Conservation (phyloP, 1,139 yeast species). For the Candida sp. region DNA sequence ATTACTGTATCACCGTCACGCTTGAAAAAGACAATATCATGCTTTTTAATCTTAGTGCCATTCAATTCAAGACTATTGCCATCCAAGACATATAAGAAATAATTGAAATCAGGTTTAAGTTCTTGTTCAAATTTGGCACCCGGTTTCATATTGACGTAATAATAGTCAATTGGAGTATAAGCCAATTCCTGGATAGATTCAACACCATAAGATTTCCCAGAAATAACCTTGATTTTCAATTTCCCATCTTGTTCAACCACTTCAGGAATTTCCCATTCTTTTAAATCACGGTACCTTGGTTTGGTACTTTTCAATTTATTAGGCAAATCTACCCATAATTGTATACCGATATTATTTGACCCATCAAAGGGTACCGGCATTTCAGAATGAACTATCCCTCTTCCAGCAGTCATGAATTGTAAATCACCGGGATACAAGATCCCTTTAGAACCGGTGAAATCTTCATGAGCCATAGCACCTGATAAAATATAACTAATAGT, state of each 20-base stretch:
- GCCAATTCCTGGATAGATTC: conserved; percentile 76
- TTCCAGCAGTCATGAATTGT: conserved; percentile 95
- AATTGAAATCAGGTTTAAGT: conserved; percentile 63
- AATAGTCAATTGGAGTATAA: conserved; percentile 78
- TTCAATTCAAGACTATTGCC: conserved; percentile 56
- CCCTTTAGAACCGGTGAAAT: conserved; percentile 83
- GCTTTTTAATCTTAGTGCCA: conserved; percentile 32
- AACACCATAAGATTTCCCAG: conserved; percentile 75
- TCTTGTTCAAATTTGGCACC: conserved; percentile 67
- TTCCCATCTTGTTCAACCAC: conserved; percentile 64
- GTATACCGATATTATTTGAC: conserved; percentile 65
- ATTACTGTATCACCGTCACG: conserved; percentile 57
- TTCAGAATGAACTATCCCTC: conserved; percentile 83
- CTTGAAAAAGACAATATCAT: conserved; percentile 60
- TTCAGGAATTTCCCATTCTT: conserved; percentile 66
- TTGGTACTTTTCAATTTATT: conserved; percentile 59
- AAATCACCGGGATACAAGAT: conserved; percentile 80
- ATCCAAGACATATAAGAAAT: conserved; percentile 65
- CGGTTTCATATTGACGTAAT: conserved; percentile 63
- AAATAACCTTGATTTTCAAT: conserved; percentile 67
- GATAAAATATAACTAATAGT: conserved; percentile 73
- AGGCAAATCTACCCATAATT: conserved; percentile 92
- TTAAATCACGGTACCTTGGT: conserved; percentile 82
- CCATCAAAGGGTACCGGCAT: conserved; percentile 71
- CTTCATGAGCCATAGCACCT: conserved; percentile 88